These are phyloP conservation scores for Madurella mycetomatis DNA, from an alignment of 2,329 filamentous ascomycete species.

Conservation along the genomic window DNA sequence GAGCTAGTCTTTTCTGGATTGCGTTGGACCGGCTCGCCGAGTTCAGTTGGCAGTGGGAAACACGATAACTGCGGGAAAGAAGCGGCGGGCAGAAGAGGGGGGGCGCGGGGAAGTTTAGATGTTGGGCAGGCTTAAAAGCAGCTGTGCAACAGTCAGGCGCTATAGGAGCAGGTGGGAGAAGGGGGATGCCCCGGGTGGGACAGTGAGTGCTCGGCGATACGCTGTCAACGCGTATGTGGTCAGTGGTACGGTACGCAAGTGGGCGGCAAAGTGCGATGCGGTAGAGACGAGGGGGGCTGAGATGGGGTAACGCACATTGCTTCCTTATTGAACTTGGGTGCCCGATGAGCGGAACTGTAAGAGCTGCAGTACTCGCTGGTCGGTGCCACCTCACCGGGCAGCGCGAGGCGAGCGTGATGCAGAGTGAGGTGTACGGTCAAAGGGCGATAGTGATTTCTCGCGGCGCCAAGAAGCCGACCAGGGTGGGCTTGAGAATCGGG, in stretches of 20 bases:
- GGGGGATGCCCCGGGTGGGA: background rate
- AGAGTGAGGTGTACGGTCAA: conserved; percentile 20
- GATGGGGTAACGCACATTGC: background rate
- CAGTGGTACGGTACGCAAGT: conserved; percentile 2
- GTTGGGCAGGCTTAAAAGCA: background rate
- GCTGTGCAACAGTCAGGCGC: conserved; percentile 9
- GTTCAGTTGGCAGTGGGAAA: background rate
- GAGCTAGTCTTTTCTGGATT: background rate
- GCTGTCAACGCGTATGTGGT: conserved; percentile 6
- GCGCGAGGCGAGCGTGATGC: conserved; percentile 16
- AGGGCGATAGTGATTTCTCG: background rate
- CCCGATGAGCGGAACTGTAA: conserved; percentile 1
- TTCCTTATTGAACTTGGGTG: background rate
- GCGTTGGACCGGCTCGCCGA: background rate
- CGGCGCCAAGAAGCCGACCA: conserved; percentile 4
- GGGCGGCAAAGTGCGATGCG: background rate
- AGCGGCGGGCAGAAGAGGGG: background rate
- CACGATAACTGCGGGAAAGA: background rate
- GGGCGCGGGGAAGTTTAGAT: background rate
- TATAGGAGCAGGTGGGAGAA: conserved; percentile 2
- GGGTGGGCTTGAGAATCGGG: background rate
- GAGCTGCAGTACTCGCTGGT: conserved; percentile 12
- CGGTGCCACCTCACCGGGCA: conserved; percentile 13
- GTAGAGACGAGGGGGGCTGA: background rate
- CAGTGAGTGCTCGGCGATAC: conserved; percentile 1